Evolutionary conservation across 495 filamentous ascomycete species (phyloP).

Genomic region (Barbatosphaeria neglecta): DNA sequence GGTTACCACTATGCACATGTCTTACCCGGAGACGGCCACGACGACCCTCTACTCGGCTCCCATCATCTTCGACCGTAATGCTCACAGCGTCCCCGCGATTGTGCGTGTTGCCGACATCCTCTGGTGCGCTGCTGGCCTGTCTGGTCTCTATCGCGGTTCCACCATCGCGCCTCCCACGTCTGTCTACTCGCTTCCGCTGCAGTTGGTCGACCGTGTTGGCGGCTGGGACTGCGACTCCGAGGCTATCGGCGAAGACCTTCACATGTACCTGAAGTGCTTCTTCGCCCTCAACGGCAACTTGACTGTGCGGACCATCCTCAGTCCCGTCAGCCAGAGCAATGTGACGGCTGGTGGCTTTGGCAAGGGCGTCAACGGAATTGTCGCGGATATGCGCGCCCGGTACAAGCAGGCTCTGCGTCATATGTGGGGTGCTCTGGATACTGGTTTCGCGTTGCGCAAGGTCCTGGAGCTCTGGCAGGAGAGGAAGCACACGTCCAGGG

Average conservation of each 20-base stretch:
- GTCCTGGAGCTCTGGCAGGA: conserved; percentile 35
- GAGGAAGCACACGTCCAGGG: conserved; percentile 34
- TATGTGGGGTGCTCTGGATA: conserved; percentile 63
- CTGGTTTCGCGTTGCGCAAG: conserved; percentile 46
- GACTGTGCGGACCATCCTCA: conserved; percentile 39
- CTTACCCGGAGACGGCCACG: conserved; percentile 38
- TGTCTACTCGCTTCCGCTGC: conserved; percentile 55
- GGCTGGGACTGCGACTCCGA: conserved; percentile 57
- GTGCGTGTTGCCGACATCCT: conserved; percentile 58
- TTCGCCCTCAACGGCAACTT: conserved; percentile 55
- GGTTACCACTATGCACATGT: conserved; percentile 46
- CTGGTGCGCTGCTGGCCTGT: conserved; percentile 55
- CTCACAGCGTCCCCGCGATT: conserved; percentile 50
- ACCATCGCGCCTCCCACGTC: conserved; percentile 54
- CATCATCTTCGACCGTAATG: conserved; percentile 64
- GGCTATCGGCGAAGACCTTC: conserved; percentile 60
- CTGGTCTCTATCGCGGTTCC: conserved; percentile 48
- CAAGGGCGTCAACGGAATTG: conserved; percentile 33
- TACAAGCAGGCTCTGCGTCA: conserved; percentile 57
- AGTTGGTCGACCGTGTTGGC: conserved; percentile 48
- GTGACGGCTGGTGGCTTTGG: conserved; percentile 42
- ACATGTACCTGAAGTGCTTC: conserved; percentile 68
- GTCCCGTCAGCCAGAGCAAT: conserved; percentile 58
- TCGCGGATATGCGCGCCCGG: conserved; percentile 43
- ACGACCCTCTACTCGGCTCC: conserved; percentile 54